Evolutionary conservation across 768 basidiomycete species (phyloP).

Genomic region (Amanita phalloides): DNA sequence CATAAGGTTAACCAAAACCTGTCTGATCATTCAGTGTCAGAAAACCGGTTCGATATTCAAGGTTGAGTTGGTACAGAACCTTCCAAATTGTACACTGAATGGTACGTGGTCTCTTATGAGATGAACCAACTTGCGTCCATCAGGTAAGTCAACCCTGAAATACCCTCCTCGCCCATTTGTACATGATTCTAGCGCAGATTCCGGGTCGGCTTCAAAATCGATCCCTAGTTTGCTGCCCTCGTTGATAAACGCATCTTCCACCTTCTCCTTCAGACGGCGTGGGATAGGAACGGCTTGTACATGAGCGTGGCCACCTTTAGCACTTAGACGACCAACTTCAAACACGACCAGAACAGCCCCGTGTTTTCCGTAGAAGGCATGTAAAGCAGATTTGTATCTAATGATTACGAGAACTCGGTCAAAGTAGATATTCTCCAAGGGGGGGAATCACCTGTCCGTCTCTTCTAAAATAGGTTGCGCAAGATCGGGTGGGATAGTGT

Average conservation of each 20-base stretch:
- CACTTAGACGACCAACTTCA: slow-evolving; percentile 75
- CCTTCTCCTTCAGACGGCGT: slow-evolving; percentile 40
- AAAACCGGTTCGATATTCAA: slow-evolving; percentile 1
- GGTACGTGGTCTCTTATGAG: slow-evolving; percentile 65
- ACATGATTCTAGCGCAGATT: slow-evolving; percentile 44
- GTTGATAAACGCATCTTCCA: slow-evolving; percentile 62
- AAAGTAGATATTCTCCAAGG: not conserved
- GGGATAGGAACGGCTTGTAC: slow-evolving; percentile 82
- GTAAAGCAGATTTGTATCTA: slow-evolving; percentile 75
- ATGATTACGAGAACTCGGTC: not conserved
- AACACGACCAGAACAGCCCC: slow-evolving; percentile 65
- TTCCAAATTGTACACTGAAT: slow-evolving; percentile 89
- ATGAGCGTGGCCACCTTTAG: slow-evolving; percentile 92
- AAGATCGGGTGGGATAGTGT: slow-evolving; percentile 72
- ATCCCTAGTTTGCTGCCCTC: slow-evolving; percentile 60
- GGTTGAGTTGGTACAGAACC: slow-evolving; percentile 37
- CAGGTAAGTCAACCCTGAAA: slow-evolving; percentile 86
- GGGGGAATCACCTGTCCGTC: slow-evolving; percentile 49
- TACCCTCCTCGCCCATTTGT: slow-evolving; percentile 59
- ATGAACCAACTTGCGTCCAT: slow-evolving; percentile 79
- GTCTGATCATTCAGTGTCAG: slow-evolving; percentile 33
- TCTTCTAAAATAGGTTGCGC: slow-evolving; percentile 69
- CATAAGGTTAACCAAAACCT: slow-evolving; percentile 71
- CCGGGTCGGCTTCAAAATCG: slow-evolving; percentile 64
- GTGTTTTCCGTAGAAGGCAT: slow-evolving; percentile 60